These are phyloP conservation scores for Rutidosis leptorrhynchoides DNA, from an alignment of 129 eudicot species.

Conservation along the genomic window DNA sequence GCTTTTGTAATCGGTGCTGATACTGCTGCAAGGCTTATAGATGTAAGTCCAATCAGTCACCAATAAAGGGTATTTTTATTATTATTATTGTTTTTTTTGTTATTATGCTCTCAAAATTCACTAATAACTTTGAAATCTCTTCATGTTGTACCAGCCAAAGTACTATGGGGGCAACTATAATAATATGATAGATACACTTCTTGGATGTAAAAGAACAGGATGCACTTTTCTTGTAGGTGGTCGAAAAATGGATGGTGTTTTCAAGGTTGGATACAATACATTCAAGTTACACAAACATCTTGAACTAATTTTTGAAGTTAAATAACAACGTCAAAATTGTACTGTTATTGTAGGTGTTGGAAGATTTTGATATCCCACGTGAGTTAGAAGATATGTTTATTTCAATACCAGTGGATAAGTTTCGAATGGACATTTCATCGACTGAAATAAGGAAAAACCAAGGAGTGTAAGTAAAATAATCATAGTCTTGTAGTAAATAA, in stretches of 20 bases:
- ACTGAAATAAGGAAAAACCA: conserved; percentile 63
- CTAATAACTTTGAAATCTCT: too few species aligned
- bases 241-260: conserved; percentile 76
- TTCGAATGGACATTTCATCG: conserved; percentile 90
- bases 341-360: conserved; percentile 62
- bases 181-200: conserved; percentile 68
- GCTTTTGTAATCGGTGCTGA: conserved; percentile 98
- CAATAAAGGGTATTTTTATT: too few species aligned
- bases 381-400: conserved; percentile 76
- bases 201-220: conserved; percentile 73
- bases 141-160: conserved; percentile 56
- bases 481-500: neutral
- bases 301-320: neutral
- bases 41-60: conserved; percentile 46
- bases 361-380: conserved; percentile 75
- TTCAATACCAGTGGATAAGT: conserved; percentile 76
- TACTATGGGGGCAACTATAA: conserved; percentile 68
- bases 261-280: conserved; percentile 47
- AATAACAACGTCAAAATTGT: neutral
- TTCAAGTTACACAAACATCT: neutral
- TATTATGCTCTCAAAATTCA: neutral
- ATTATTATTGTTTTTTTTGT: neutral
- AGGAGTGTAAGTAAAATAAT: conserved; percentile 25
- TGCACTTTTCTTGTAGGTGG: conserved; percentile 84
- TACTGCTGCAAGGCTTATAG: conserved; percentile 82